These are phyloP conservation scores for Lathyrus oleraceus DNA, from an alignment of 306 rosid species.

Conservation along the genomic window DNA sequence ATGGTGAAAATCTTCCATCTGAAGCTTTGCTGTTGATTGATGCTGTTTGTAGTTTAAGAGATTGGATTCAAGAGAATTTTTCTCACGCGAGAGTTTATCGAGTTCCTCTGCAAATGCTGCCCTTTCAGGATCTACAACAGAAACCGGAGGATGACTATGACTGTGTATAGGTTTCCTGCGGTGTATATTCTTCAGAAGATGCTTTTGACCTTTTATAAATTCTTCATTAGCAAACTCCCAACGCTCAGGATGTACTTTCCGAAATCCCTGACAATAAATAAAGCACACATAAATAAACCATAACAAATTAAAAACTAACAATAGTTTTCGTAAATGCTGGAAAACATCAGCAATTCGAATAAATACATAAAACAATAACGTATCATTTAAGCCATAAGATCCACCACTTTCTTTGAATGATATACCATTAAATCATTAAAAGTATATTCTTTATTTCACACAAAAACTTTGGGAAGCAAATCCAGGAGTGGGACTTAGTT, in stretches of 20 bases:
- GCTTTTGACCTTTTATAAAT: constrained; percentile 83
- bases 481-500: neutral
- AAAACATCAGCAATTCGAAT: neutral
- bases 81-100: constrained; percentile 71
- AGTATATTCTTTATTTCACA: neutral
- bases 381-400: constrained; percentile 20
- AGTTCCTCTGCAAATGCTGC: constrained; percentile 86
- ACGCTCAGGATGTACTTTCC: constrained; percentile 83
- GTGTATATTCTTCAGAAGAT: constrained; percentile 90
- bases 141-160: constrained; percentile 89
- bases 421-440: constrained; percentile 9
- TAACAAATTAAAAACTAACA: constrained; percentile 18
- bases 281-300: constrained; percentile 22
- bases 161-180: constrained; percentile 98
- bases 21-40: constrained; percentile 56
- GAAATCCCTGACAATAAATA: constrained; percentile 75
- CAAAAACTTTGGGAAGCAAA: neutral
- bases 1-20: constrained; percentile 56
- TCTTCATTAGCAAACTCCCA: constrained; percentile 99
- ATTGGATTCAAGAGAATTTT: constrained; percentile 66
- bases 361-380: neutral
- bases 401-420: constrained; percentile 16
- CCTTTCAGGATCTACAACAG: constrained; percentile 78
- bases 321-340: neutral
- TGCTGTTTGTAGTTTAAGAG: constrained; percentile 60